Conservation (phyloP, 345 rosid species). For the Eutrema yunnanense region DNA sequence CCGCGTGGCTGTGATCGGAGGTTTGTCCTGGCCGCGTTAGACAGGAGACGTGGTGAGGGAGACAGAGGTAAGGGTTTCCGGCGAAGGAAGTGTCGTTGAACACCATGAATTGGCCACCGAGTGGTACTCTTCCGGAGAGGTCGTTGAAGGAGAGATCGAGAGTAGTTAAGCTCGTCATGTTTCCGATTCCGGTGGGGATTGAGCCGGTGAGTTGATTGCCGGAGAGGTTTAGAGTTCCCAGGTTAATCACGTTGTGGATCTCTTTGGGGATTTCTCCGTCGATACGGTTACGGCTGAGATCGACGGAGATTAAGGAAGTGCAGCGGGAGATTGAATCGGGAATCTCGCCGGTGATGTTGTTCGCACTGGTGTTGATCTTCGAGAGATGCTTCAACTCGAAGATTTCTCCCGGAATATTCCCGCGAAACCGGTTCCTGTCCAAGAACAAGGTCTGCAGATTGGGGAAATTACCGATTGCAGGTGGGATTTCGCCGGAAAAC, state of each 20-base stretch:
- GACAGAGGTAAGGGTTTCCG: slow-evolving; percentile 69
- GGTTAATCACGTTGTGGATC: slow-evolving; percentile 37
- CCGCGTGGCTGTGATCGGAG: slow-evolving; percentile 24
- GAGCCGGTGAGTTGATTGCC: slow-evolving; percentile 60
- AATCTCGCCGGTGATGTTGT: slow-evolving; percentile 56
- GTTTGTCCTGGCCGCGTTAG: slow-evolving; percentile 14
- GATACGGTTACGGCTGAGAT: slow-evolving; percentile 61
- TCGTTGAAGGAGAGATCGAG: slow-evolving; percentile 76
- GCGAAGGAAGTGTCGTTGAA: slow-evolving; percentile 62
- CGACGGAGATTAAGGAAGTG: slow-evolving; percentile 46
- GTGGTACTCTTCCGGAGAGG: slow-evolving; percentile 55
- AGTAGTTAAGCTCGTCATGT: slow-evolving; percentile 67
- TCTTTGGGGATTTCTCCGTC: slow-evolving; percentile 57
- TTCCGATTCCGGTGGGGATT: slow-evolving; percentile 55
- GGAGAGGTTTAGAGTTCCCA: slow-evolving; percentile 66
- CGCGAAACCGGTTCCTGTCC: slow-evolving; percentile 50
- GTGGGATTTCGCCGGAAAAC: slow-evolving; percentile 62
- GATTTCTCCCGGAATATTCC: slow-evolving; percentile 50
- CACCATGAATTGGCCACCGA: slow-evolving; percentile 67
- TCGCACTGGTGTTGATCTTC: slow-evolving; percentile 45
- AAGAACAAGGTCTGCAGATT: slow-evolving; percentile 41
- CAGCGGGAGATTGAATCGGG: slow-evolving; percentile 47
- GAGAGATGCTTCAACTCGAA: slow-evolving; percentile 44
- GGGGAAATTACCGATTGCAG: slow-evolving; percentile 46
- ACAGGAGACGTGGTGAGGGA: slow-evolving; percentile 41